Conservation (phyloP, 176 grass and related monocot species). For the Avena eriantha region DNA sequence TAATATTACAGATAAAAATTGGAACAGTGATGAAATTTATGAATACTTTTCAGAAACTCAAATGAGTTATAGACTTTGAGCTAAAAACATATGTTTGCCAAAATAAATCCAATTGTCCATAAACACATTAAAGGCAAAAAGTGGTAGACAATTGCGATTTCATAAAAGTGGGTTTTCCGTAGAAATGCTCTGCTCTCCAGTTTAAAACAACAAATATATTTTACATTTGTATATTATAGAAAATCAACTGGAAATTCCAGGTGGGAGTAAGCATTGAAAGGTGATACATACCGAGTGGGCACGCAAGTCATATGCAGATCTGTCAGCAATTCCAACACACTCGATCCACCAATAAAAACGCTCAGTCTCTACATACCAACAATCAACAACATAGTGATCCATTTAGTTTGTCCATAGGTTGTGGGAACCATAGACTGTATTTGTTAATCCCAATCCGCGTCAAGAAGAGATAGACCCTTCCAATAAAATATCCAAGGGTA, state of each 20-base stretch:
- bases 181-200: not conserved
- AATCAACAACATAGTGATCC: slow-evolving; percentile 97
- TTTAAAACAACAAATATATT: not conserved
- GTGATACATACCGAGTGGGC: slow-evolving; percentile 76
- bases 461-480: slow-evolving; percentile 90
- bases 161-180: not conserved
- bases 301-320: slow-evolving; percentile 82
- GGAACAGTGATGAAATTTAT: slow-evolving; percentile 5
- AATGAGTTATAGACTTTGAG: not conserved
- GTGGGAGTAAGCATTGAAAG: not conserved
- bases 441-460: slow-evolving; percentile 86
- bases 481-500: slow-evolving; percentile 93
- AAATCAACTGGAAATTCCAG: not conserved
- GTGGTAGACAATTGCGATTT: not conserved
- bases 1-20: no score
- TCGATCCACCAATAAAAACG: slow-evolving; percentile 98
- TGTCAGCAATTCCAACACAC: slow-evolving; percentile 99
- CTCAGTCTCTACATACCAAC: slow-evolving; percentile 99
- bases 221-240: not conserved
- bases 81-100: not conserved
- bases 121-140: slow-evolving; percentile 5
- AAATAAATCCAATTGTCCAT: not conserved
- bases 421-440: slow-evolving; percentile 79
- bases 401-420: slow-evolving; percentile 92
- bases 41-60: not conserved